Evolutionary conservation across 1,139 yeast genomes (phyloP).

Genomic region (Suhomyces guaymorum): DNA sequence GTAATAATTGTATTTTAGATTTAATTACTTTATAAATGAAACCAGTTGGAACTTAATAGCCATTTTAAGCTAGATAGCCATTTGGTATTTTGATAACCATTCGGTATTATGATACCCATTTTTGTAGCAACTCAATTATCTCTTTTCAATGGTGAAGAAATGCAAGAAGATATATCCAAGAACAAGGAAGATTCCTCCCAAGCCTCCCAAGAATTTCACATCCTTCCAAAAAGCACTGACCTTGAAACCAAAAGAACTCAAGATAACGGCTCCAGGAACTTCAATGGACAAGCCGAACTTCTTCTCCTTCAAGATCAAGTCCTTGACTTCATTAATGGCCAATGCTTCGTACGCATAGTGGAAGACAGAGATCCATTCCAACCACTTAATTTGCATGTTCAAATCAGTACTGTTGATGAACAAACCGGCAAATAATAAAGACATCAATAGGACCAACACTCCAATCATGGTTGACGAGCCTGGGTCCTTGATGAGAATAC

Average conservation of each 20-base stretch:
- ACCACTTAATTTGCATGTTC: slow-evolving; percentile 70
- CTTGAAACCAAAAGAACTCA: slow-evolving; percentile 91
- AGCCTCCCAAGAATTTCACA: slow-evolving; percentile 51
- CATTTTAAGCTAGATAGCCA: too few species aligned
- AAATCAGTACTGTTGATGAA: slow-evolving; percentile 81
- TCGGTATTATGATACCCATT: too few species aligned
- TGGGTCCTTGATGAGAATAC: slow-evolving; percentile 83
- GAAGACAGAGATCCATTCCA: slow-evolving; percentile 84
- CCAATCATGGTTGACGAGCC: slow-evolving; percentile 92
- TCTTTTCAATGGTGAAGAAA: slow-evolving; percentile 69
- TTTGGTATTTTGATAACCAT: too few species aligned
- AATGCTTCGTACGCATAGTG: slow-evolving; percentile 95
- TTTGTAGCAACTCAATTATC: too few species aligned
- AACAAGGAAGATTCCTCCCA: slow-evolving; percentile 53
- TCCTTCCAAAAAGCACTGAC: slow-evolving; percentile 76
- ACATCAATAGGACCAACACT: slow-evolving; percentile 77
- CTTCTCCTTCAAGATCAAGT: slow-evolving; percentile 77
- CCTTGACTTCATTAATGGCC: slow-evolving; percentile 90
- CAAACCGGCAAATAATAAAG: slow-evolving; percentile 87
- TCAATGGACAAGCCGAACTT: slow-evolving; percentile 92
- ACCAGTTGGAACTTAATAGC: neutral
- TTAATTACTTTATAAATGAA: too few species aligned
- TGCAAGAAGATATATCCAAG: slow-evolving; percentile 78
- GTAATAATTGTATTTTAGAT: too few species aligned
- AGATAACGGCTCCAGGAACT: slow-evolving; percentile 97